Evolutionary conservation across 148 eudicot species (phyloP), one percentile per base, ranked within the genome.

Genomic region (Rhododendron ferrugineum): DNA sequence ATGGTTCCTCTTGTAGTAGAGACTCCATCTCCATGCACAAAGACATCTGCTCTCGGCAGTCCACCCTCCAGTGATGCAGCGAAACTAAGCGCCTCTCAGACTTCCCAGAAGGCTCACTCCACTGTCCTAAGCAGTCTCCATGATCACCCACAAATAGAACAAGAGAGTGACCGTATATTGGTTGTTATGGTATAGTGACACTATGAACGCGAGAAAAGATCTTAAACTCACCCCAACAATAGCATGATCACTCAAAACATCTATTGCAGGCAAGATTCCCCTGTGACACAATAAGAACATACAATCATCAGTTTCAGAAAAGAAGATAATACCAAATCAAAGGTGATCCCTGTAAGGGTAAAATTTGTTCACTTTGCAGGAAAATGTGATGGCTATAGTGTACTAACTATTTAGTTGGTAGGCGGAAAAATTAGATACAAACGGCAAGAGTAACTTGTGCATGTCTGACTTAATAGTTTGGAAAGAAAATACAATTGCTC

Each of bases 211-310:
- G 28, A 70, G 28, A 78, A 1, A 11, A 84, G 47, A 6, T 18
- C 11, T 36, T 58, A 58, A 54, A 89, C 96, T 90, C 89, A 95
- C 98, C 98, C 94, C 98, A 80, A 89, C 88, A n/a, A 90, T 58
- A 82, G 85, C 87, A 87, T 91, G 83, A 47, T 32, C 82, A 34
- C 84, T 75, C 85, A 95, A 80, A 86, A 92, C 83, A 46, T 89
- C 93, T 73, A 95, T 84, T 44, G 99, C 98, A 60, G 98, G 92
- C 91, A 95, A 89, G 88, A 95, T 91, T 82, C 99, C 99, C 90
- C 99, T 95, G 93, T 88, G 30, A 81, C 42, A 77, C 58, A 73
- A 76, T 22, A n/a, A 66, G 16, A 28, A 14, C 4, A 34, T 22
- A 79, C 8, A 16, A 83, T 10, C 68, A 64, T 89, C 14, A 86